A percentile compares a stretch with the other conserved stretches of the same genome.
phyloP scores from a whole-genome alignment of 2,329 filamentous ascomycete genomes.

The Penicillium vulpinum region DNA sequence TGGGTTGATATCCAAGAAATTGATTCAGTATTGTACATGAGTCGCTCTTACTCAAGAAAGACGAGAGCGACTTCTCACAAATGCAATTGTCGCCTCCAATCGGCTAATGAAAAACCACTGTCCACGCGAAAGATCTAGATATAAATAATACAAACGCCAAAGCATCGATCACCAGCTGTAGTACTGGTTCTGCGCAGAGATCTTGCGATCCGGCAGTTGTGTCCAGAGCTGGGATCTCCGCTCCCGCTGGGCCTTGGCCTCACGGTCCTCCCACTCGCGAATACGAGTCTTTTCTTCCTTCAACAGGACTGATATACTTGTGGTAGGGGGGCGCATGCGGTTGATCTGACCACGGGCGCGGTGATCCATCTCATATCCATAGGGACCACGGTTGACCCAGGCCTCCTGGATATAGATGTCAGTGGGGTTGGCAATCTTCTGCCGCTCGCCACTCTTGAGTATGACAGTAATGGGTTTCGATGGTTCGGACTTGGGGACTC shows the following conservation, averaged over 20 bases:
- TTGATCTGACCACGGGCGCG: slow-evolving; percentile 74
- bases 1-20: slow-evolving; percentile 13
- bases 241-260: slow-evolving; percentile 74
- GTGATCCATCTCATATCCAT: slow-evolving; percentile 63
- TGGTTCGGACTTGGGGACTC: slow-evolving; percentile 27
- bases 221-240: slow-evolving; percentile 78
- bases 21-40: slow-evolving; percentile 24
- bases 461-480: slow-evolving; percentile 60
- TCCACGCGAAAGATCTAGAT: slow-evolving; percentile 22
- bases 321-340: slow-evolving; percentile 68
- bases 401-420: slow-evolving; percentile 87
- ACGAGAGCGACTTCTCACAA: slow-evolving; percentile 10
- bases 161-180: slow-evolving; percentile 73
- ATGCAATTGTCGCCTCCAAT: slow-evolving; percentile 15
- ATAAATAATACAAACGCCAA: slow-evolving; percentile 36
- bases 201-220: slow-evolving; percentile 79
- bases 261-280: slow-evolving; percentile 73
- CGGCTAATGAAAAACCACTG: slow-evolving; percentile 19
- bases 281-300: slow-evolving; percentile 94
- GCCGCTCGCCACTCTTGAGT: slow-evolving; percentile 72
- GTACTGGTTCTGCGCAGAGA: slow-evolving; percentile 83
- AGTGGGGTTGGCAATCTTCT: slow-evolving; percentile 71
- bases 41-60: slow-evolving; percentile 4
- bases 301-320: slow-evolving; percentile 75
- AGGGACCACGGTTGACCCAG: slow-evolving; percentile 80